phyloP scores from a whole-genome alignment of 495 filamentous ascomycete species.

The Glonium stellatum region DNA sequence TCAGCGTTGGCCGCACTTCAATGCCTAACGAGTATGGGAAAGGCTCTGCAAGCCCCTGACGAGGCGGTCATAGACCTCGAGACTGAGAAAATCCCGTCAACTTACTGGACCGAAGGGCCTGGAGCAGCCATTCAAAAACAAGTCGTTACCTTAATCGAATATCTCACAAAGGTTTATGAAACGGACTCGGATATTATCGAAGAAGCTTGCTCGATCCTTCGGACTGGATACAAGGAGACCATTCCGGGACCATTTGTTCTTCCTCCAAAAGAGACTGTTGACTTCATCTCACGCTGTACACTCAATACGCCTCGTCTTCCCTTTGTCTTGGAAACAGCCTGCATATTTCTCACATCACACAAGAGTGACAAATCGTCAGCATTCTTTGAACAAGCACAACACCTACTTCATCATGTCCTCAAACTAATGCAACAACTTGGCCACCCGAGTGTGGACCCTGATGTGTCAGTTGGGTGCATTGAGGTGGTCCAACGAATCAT shows the following conservation, averaged over 20 bases:
- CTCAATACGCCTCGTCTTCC: slow-evolving; percentile 62
- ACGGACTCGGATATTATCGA: slow-evolving; percentile 62
- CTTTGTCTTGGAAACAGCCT: slow-evolving; percentile 69
- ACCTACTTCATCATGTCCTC: slow-evolving; percentile 47
- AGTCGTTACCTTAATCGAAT: slow-evolving; percentile 51
- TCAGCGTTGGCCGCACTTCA: slow-evolving; percentile 60
- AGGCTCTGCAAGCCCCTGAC: slow-evolving; percentile 65
- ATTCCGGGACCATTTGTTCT: slow-evolving; percentile 73
- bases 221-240: slow-evolving; percentile 71
- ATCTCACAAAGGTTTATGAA: slow-evolving; percentile 43
- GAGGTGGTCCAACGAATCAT: slow-evolving; percentile 63
- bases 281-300: slow-evolving; percentile 60
- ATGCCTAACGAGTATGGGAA: slow-evolving; percentile 71
- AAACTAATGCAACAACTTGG: slow-evolving; percentile 21
- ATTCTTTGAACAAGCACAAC: slow-evolving; percentile 53
- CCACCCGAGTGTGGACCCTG: slow-evolving; percentile 64
- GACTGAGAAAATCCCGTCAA: slow-evolving; percentile 34
- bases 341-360: slow-evolving; percentile 64
- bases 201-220: slow-evolving; percentile 65
- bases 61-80: slow-evolving; percentile 65
- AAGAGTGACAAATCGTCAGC: slow-evolving; percentile 39
- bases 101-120: slow-evolving; percentile 54
- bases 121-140: slow-evolving; percentile 50
- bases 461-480: slow-evolving; percentile 70
- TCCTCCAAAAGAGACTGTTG: slow-evolving; percentile 58